Percentiles rank a stretch among this genome's conserved stretches.
These are phyloP conservation scores for Fusarium sp. DNA, from an alignment of 2,329 filamentous ascomycete genomes.

Conservation along the genomic window DNA sequence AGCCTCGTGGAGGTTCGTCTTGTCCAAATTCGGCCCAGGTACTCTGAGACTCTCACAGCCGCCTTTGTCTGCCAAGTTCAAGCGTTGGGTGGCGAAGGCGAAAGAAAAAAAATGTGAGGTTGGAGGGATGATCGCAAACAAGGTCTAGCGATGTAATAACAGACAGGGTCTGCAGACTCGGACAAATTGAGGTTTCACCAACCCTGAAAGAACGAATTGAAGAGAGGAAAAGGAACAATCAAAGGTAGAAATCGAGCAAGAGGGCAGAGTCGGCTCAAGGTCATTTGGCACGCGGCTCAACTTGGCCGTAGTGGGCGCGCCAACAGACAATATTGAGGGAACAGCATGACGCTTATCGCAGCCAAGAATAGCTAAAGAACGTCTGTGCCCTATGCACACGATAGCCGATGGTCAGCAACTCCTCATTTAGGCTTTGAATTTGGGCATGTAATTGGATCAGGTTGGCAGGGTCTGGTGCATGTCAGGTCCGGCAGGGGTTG, in stretches of 20 bases:
- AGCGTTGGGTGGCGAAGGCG: slow-evolving; percentile 34
- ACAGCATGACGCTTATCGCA: slow-evolving; percentile 49
- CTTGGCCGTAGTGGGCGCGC: slow-evolving; percentile 38
- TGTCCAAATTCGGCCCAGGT: not conserved
- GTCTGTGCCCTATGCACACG: slow-evolving; percentile 36
- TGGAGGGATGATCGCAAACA: slow-evolving; percentile 33
- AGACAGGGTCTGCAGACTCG: slow-evolving; percentile 30
- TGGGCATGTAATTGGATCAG: slow-evolving; percentile 25
- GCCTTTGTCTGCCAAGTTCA: slow-evolving; percentile 19
- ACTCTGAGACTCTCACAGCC: slow-evolving; percentile 1
- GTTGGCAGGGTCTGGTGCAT: slow-evolving; percentile 22
- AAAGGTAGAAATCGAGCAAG: slow-evolving; percentile 7
- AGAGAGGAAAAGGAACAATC: slow-evolving; percentile 3
- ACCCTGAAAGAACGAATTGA: not conserved
- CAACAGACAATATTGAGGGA: slow-evolving; percentile 22
- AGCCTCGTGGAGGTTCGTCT: slow-evolving; percentile 11
- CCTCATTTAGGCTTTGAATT: slow-evolving; percentile 20
- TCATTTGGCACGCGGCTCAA: slow-evolving; percentile 36
- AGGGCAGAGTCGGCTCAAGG: slow-evolving; percentile 39
- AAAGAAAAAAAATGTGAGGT: slow-evolving; percentile 33
- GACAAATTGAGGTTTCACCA: slow-evolving; percentile 14
- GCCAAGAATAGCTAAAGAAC: slow-evolving; percentile 32
- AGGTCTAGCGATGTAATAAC: slow-evolving; percentile 23
- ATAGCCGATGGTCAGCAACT: slow-evolving; percentile 41
- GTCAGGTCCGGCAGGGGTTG: slow-evolving; percentile 23